Base-by-base conservation (phyloP, 176 grass and related monocot species). In the Rhynchospora tenuis region DNA sequence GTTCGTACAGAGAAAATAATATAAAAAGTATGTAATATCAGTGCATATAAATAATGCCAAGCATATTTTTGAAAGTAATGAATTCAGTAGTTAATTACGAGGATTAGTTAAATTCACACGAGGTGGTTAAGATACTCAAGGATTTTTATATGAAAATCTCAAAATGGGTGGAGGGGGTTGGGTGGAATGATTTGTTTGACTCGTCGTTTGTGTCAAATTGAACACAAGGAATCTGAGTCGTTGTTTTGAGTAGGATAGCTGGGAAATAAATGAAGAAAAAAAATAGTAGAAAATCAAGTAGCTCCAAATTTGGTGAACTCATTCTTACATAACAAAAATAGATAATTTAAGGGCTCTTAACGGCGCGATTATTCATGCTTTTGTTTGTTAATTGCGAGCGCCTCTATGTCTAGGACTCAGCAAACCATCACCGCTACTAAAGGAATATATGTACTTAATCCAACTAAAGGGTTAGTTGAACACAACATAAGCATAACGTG, bases 41-140 rank as follows among this genome's bases (percentile, higher is more conserved):
- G 27, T 67, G 64, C 64, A 64, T 9, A 43, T 43, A 43, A 64
- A 19, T 57, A 19, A 57, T 19, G 55, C 1, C 15, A 12, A 57
- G 15, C 9, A 66, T 67, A 67, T 42, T 42, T 28, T 67, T 67
- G 29, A 42, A 45, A 71, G 8, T 23, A 71, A 71, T 71, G 68
- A 46, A 47, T 47, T 46, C 11, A 71, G 42, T 46, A 71, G 68
- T 8, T 71, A 46, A 45, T 46, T 19, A 45, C 42, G 31, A 10
- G 42, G 17, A 71, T 71, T 71, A 71, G 68, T 71, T 45, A 45
- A 71, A 71, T 72, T 72, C 19, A 72, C 29, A 72, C 9, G 19
- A 45, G 43, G 68, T 72, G 43, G 68, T 72, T 72, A 20, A 9
- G 16, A 72, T 45, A 70, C 20, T 22, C 0, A 47, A 72, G 19